phyloP scores from a whole-genome alignment of 169 alveolate species.

The Plasmodium blacklocki region DNA sequence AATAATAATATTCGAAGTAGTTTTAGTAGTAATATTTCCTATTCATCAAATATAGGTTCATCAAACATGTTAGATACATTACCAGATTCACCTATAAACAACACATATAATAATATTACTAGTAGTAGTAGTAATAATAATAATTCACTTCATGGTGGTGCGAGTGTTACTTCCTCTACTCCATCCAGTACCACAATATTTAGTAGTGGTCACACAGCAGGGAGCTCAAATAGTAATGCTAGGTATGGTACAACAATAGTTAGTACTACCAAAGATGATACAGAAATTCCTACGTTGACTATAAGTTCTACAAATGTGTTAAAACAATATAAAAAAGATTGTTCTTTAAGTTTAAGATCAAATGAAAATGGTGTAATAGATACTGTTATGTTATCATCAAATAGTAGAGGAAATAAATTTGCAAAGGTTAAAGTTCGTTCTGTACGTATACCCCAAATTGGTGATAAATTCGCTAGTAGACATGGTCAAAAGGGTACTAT shows the following conservation, averaged over 20 bases:
- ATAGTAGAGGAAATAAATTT: slow-evolving; percentile 96
- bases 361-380: slow-evolving; percentile 97
- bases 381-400: slow-evolving; percentile 97
- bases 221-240: slow-evolving; percentile 4
- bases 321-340: slow-evolving; percentile 88
- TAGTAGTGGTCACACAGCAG: slow-evolving; percentile 14
- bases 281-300: slow-evolving; percentile 71
- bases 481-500: slow-evolving; percentile 99
- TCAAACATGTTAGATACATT: slow-evolving; percentile 17
- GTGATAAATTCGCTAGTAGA: slow-evolving; percentile 99
- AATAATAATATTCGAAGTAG: neutral
- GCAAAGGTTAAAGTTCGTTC: slow-evolving; percentile 97
- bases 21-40: slow-evolving; percentile 1
- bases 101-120: neutral
- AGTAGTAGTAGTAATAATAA: neutral
- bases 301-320: slow-evolving; percentile 36
- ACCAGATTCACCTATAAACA: slow-evolving; percentile 35
- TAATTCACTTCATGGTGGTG: slow-evolving; percentile 1
- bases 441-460: slow-evolving; percentile 97
- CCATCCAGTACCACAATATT: slow-evolving; percentile 43
- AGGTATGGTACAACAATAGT: slow-evolving; percentile 30
- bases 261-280: slow-evolving; percentile 64
- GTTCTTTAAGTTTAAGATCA: slow-evolving; percentile 94
- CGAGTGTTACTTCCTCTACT: slow-evolving; percentile 23
- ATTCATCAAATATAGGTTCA: neutral